Percentiles rank a stretch among this genome's conserved stretches.
phyloP scores from a whole-genome alignment of 169 alveolate species.

The Eimeria maxima region DNA sequence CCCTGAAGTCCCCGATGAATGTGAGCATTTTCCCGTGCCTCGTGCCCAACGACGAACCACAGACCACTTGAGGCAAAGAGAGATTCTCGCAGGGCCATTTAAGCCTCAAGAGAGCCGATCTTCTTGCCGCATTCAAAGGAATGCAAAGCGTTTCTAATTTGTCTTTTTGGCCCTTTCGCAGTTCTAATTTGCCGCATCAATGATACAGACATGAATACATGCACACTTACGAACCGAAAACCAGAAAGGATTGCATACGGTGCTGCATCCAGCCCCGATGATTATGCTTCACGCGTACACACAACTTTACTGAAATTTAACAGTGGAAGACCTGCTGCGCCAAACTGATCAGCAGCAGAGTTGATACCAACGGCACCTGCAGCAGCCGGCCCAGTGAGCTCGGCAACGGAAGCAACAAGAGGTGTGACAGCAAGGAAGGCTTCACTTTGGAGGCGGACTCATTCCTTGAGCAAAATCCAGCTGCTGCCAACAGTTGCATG shows the following conservation, averaged over 20 bases:
- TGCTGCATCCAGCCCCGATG: not conserved
- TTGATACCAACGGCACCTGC: not conserved
- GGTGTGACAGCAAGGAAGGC: not conserved
- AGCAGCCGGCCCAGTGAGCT: not conserved
- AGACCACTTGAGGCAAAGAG: not conserved
- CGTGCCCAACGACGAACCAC: not conserved
- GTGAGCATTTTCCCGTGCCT: not conserved
- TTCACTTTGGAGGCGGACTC: not conserved
- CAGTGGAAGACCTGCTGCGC: not conserved
- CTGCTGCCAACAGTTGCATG: not conserved
- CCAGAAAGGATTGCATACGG: not conserved
- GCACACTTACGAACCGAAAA: not conserved
- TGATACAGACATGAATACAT: not conserved
- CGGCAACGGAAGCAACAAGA: not conserved
- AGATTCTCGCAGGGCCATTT: not conserved
- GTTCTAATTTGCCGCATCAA: not conserved
- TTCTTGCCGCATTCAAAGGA: not conserved
- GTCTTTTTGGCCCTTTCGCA: not conserved
- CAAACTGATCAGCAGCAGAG: not conserved
- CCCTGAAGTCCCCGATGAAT: not conserved
- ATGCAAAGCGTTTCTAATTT: not conserved
- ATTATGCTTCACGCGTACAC: not conserved
- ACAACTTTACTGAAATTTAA: not conserved
- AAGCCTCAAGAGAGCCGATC: not conserved
- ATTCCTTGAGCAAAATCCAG: slow-evolving; percentile 8